Conservation (phyloP, 2,329 filamentous ascomycete genomes). For the Fusarium anguioides region DNA sequence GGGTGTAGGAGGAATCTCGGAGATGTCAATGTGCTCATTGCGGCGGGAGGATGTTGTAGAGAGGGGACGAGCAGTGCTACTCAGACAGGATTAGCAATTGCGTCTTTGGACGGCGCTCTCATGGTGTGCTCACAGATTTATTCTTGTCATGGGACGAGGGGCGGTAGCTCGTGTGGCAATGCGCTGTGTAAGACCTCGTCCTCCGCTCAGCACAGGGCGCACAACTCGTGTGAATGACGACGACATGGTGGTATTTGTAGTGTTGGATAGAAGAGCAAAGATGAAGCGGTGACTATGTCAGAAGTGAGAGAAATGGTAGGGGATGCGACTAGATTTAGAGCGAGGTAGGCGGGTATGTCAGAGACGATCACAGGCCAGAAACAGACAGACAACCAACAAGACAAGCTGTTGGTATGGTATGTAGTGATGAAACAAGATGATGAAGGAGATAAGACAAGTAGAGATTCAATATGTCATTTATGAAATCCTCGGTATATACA, state of each 20-base stretch:
- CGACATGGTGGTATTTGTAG: slow-evolving; percentile 45
- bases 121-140: slow-evolving; percentile 43
- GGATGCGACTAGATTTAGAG: background rate
- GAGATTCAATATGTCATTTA: slow-evolving; percentile 3
- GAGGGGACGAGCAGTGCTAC: slow-evolving; percentile 61
- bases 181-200: slow-evolving; percentile 51
- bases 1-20: slow-evolving; percentile 86
- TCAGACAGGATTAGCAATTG: slow-evolving; percentile 21
- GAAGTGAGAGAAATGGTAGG: background rate
- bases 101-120: background rate
- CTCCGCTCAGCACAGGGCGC: slow-evolving; percentile 62
- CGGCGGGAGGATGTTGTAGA: slow-evolving; percentile 69
- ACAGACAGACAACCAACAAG: background rate
- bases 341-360: slow-evolving; percentile 23
- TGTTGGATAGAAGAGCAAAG: background rate
- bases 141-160: slow-evolving; percentile 39
- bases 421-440: background rate
- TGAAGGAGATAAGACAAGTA: background rate
- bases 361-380: slow-evolving; percentile 38
- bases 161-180: slow-evolving; percentile 35
- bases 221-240: slow-evolving; percentile 63
- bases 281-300: background rate
- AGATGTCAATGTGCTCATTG: slow-evolving; percentile 67
- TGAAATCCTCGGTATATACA: slow-evolving; percentile 22
- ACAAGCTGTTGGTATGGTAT: slow-evolving; percentile 3